Evolutionary conservation across 331 rosid species (phyloP).

Genomic region (Spiraea crenata): DNA sequence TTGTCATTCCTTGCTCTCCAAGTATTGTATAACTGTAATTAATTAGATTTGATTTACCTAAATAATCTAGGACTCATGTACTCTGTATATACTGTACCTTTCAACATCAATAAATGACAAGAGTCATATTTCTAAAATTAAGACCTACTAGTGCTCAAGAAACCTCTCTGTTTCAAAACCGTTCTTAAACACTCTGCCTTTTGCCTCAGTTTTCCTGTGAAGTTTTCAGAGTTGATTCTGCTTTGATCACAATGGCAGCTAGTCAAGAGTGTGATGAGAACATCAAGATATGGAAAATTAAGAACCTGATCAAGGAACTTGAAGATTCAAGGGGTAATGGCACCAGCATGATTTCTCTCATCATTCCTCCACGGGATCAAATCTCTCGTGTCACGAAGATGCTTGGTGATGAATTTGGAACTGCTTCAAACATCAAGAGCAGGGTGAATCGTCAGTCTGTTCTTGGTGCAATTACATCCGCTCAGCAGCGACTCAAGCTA

Average conservation of each 20-base stretch:
- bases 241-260: conserved; percentile 30
- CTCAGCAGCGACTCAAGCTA: conserved; percentile 76
- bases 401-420: conserved; percentile 84
- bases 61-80: no score
- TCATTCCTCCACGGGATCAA: conserved; percentile 80
- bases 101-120: no score
- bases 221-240: not conserved
- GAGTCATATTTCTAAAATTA: not conserved
- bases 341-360: conserved; percentile 81
- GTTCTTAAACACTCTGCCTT: not conserved
- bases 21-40: no score
- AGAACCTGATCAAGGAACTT: conserved; percentile 70
- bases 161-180: not conserved
- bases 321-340: conserved; percentile 86
- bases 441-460: conserved; percentile 79
- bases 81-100: no score
- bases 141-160: not conserved
- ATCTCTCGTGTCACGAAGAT: conserved; percentile 76
- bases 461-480: conserved; percentile 75
- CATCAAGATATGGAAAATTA: conserved; percentile 77
- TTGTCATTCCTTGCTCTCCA: no score
- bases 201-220: no score
- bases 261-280: conserved; percentile 72
- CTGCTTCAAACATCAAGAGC: conserved; percentile 79
- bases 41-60: no score